phyloP scores from a whole-genome alignment of 345 rosid species.

The Populus davidiana region DNA sequence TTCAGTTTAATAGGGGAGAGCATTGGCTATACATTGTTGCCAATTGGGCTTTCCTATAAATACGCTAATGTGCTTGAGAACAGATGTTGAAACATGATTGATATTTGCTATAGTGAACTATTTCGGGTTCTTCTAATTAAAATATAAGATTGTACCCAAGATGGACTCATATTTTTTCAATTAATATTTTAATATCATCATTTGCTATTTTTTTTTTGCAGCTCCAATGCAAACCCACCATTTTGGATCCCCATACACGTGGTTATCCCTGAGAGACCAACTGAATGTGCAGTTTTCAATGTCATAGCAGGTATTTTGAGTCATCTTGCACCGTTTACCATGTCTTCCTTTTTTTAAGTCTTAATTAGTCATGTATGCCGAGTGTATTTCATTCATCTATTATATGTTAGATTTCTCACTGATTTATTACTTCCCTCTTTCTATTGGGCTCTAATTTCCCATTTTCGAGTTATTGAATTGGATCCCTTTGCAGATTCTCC shows the following conservation, averaged over 20 bases:
- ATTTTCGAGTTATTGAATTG: background rate
- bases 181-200: background rate
- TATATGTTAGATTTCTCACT: background rate
- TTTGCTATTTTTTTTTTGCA: slow-evolving; percentile 21
- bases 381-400: background rate
- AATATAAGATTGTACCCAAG: background rate
- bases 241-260: slow-evolving; percentile 99
- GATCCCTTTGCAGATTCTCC: slow-evolving; percentile 70
- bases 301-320: slow-evolving; percentile 79
- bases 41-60: background rate
- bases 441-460: background rate
- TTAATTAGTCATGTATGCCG: background rate
- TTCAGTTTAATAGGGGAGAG: background rate
- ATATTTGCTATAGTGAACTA: background rate
- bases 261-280: slow-evolving; percentile 93
- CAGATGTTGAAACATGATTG: background rate
- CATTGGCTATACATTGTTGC: background rate
- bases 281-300: slow-evolving; percentile 86
- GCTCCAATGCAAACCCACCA: slow-evolving; percentile 85
- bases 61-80: background rate
- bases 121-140: background rate
- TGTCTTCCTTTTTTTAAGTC: background rate
- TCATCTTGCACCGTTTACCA: slow-evolving; percentile 1
- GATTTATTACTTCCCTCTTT: background rate
- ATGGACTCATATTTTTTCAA: background rate